Evolutionary conservation across 2,329 filamentous ascomycete genomes (phyloP).

Genomic region (Phyllosticta citriasiana): DNA sequence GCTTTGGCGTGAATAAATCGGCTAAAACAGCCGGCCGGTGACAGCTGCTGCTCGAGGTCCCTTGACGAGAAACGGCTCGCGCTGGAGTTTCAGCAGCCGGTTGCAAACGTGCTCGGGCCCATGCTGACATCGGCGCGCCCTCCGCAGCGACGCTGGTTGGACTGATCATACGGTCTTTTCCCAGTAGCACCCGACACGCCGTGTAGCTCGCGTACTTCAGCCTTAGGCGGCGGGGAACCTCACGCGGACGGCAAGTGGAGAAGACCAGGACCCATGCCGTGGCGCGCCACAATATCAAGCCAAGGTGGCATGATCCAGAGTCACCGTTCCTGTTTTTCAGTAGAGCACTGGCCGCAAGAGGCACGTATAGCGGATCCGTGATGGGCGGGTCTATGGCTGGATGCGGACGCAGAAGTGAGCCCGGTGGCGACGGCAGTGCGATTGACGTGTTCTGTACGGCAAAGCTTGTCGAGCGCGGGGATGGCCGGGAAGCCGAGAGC

Average conservation of each 20-base stretch:
- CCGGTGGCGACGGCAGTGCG: neutral
- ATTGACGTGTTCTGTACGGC: neutral
- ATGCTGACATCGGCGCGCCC: neutral
- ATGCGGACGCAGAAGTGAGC: no score
- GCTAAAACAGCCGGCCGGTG: no score
- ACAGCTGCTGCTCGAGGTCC: neutral
- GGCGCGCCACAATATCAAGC: neutral
- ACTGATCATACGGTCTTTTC: neutral
- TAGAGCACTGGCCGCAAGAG: neutral
- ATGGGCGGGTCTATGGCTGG: neutral
- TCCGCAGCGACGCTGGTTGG: neutral
- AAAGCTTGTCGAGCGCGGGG: neutral
- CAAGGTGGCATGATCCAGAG: neutral
- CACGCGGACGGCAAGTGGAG: neutral
- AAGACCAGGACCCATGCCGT: neutral
- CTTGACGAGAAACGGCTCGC: neutral
- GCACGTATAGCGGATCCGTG: neutral
- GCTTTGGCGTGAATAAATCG: no score
- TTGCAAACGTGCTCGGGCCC: neutral
- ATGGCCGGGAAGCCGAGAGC: neutral
- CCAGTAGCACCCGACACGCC: no score
- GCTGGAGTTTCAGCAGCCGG: neutral
- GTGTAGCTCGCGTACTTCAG: neutral
- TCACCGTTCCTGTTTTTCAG: neutral
- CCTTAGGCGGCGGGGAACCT: neutral